Percentiles rank a stretch among this genome's conserved stretches.
These are phyloP conservation scores for Beauveria brongniartii DNA, from an alignment of 2,329 filamentous ascomycete species.

Conservation along the genomic window DNA sequence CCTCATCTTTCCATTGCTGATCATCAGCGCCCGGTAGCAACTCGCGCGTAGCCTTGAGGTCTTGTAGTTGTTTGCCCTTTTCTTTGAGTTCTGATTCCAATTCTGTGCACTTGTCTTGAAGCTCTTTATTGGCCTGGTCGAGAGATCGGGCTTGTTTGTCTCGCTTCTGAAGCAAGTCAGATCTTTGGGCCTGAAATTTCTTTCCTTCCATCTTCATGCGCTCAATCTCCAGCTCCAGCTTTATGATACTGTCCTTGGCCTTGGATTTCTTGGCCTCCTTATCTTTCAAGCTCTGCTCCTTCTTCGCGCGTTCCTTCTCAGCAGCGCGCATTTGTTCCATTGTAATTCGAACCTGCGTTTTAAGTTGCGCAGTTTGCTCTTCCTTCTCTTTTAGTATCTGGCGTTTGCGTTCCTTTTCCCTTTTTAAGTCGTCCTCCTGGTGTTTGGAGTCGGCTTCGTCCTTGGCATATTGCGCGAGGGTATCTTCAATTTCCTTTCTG, in stretches of 20 bases:
- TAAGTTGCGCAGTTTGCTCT: slow-evolving; percentile 76
- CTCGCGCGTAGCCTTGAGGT: slow-evolving; percentile 63
- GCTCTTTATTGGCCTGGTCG: slow-evolving; percentile 45
- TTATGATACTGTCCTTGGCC: slow-evolving; percentile 59
- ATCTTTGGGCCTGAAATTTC: slow-evolving; percentile 45
- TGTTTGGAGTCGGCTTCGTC: slow-evolving; percentile 64
- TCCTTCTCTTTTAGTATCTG: slow-evolving; percentile 82
- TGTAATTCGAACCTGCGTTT: slow-evolving; percentile 69
- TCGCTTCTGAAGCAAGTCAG: slow-evolving; percentile 41
- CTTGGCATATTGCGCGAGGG: slow-evolving; percentile 59
- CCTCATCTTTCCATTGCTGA: slow-evolving; percentile 44
- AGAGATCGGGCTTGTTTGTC: slow-evolving; percentile 45
- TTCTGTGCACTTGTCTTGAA: slow-evolving; percentile 56
- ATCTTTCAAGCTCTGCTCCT: slow-evolving; percentile 63
- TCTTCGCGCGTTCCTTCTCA: slow-evolving; percentile 69
- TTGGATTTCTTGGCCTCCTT: slow-evolving; percentile 62
- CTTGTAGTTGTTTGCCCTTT: slow-evolving; percentile 58
- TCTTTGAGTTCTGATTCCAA: slow-evolving; percentile 68
- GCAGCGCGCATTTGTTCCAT: slow-evolving; percentile 75
- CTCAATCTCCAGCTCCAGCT: slow-evolving; percentile 57
- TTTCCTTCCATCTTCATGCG: slow-evolving; percentile 50
- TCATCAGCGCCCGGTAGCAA: slow-evolving; percentile 54
- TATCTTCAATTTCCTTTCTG: slow-evolving; percentile 75
- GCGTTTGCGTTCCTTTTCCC: slow-evolving; percentile 71
- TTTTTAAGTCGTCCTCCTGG: slow-evolving; percentile 59